Evolutionary conservation across 2,329 filamentous ascomycete genomes (phyloP), one percentile per base, ranked within the genome.

Genomic region (Magnaporthiopsis poae): DNA sequence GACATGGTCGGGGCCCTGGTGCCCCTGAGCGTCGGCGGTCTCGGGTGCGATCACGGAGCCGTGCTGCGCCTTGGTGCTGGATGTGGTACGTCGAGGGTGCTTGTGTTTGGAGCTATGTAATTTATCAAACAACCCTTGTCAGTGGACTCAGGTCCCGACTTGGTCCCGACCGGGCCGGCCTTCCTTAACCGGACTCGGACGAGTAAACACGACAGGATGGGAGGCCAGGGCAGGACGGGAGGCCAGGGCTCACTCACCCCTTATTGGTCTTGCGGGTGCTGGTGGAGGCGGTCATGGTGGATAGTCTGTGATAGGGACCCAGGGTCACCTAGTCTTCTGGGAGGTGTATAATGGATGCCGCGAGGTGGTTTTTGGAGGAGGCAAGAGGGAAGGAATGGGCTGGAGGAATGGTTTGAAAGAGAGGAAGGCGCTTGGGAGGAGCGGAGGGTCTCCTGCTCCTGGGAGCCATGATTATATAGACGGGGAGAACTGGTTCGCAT

Each of bases 361-460:
- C 3, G n/a, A 60, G n/a, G 27, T 3, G n/a, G n/a, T 8, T 8
- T 8, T 7, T 8, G n/a, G n/a, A 27, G 59, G 5, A 27, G 2
- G 59, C 9, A 11, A 60, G 11, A 60, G 59, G n/a, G 5, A 7
- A 36, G 35, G 35, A 12, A 36, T 36, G 35, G 35, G 2, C 7
- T 36, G 35, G 33, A 29, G 59, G n/a, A 29, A 2, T 5, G 27
- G n/a, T 27, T 60, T n/a, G 27, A 60, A n/a, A 25, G 18, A 25
- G 59, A 8, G 8, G 59, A 25, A 18, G 21, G 8, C 0, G 27
- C 3, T 60, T 1, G n/a, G 59, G 15, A 27, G n/a, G n/a, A 29
- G 59, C 3, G 9, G 27, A 27, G n/a, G 9, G 11, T 4, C 2
- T 8, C 0, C 3, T 18, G 9, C 2, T 8, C 0, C 3, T 18